Evolutionary conservation across 768 basidiomycete species (phyloP).

Genomic region (Xerocomellus amylosporus): DNA sequence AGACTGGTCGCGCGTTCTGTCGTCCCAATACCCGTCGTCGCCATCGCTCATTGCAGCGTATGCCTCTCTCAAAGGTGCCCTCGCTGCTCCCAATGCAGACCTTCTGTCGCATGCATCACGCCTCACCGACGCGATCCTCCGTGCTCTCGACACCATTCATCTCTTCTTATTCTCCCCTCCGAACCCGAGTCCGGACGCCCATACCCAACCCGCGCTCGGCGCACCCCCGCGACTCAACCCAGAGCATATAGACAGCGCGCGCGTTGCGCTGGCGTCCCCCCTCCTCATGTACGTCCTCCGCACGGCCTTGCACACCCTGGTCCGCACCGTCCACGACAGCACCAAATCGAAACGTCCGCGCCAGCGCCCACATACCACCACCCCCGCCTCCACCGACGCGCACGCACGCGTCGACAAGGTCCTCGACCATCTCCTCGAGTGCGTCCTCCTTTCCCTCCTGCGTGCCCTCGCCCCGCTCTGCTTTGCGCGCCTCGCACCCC

Average conservation of each 20-base stretch:
- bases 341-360: constrained; percentile 14
- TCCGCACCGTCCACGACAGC: constrained; percentile 6
- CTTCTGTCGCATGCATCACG: constrained; percentile 2
- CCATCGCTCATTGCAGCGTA: constrained; percentile 26
- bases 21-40: constrained; percentile 18
- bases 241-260: constrained; percentile 14
- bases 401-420: constrained; percentile 10
- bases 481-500: constrained; percentile 13
- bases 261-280: constrained; percentile 23
- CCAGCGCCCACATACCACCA: not conserved
- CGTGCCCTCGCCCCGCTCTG: constrained; percentile 22
- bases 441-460: constrained; percentile 20
- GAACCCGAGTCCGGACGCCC: not conserved
- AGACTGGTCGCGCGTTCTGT: constrained; percentile 24
- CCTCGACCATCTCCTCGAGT: constrained; percentile 19
- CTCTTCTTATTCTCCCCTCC: constrained; percentile 20
- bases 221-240: not conserved
- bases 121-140: constrained; percentile 21
- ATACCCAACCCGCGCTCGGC: not conserved
- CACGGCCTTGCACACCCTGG: constrained; percentile 18
- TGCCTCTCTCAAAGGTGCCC: constrained; percentile 19
- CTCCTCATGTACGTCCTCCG: constrained; percentile 24
- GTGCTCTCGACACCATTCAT: constrained; percentile 15
- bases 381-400: not conserved
- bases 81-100: constrained; percentile 10